Evolutionary conservation across 2,329 filamentous ascomycete genomes (phyloP).

Genomic region (Colletotrichum lindemuthianum): DNA sequence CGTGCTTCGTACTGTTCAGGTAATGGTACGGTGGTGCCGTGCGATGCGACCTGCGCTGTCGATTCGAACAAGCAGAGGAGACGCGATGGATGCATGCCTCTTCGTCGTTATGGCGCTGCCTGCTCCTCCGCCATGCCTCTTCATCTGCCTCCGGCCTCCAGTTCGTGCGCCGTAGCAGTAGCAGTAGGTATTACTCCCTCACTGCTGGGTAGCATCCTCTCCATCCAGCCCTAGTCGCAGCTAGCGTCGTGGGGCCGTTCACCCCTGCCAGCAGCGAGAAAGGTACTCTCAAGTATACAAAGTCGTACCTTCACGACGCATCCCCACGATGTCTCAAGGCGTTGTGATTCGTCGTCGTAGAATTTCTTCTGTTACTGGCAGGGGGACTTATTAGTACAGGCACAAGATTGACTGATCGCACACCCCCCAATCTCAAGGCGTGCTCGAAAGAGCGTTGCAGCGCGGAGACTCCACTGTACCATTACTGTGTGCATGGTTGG

Average conservation of each 20-base stretch:
- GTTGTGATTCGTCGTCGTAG: conserved; percentile 27
- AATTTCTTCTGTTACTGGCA: conserved; percentile 22
- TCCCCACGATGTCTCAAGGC: conserved; percentile 14
- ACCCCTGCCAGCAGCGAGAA: conserved; percentile 13
- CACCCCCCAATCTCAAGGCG: conserved; percentile 20
- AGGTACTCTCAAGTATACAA: conserved; percentile 26
- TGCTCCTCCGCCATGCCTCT: background rate
- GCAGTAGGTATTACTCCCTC: too few species aligned
- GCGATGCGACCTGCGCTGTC: background rate
- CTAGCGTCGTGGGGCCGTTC: conserved; percentile 24
- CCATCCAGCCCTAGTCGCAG: conserved; percentile 31
- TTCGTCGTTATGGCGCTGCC: conserved; percentile 1
- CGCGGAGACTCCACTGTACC: conserved; percentile 21
- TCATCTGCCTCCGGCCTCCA: conserved; percentile 11
- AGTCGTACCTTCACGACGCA: conserved; percentile 16
- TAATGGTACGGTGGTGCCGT: conserved; percentile 11
- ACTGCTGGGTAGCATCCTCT: background rate
- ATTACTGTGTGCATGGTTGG: background rate
- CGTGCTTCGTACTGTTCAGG: too few species aligned
- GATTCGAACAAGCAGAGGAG: conserved; percentile 2
- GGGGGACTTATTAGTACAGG: conserved; percentile 6
- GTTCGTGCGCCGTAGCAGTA: background rate
- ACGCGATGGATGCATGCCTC: conserved; percentile 14
- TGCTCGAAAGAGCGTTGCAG: conserved; percentile 25
- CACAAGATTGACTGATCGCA: conserved; percentile 26